These are phyloP conservation scores for Crithidia brevicula DNA, from an alignment of 208 protist species.

Conservation along the genomic window DNA sequence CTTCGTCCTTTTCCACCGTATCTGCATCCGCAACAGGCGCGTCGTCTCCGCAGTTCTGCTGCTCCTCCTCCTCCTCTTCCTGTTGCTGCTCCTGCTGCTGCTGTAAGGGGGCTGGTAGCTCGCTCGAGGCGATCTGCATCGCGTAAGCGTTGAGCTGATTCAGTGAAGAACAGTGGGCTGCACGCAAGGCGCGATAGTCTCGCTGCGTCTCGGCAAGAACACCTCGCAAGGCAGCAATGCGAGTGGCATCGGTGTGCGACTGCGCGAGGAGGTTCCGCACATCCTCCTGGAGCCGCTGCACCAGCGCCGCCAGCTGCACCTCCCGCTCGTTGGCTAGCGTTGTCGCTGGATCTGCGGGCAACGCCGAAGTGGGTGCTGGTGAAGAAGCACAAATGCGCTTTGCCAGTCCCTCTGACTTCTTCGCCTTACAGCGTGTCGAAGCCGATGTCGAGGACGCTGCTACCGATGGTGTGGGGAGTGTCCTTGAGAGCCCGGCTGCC, in stretches of 20 bases:
- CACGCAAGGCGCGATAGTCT: slow-evolving; percentile 12
- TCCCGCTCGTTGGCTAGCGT: slow-evolving; percentile 8
- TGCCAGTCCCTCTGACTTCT: neutral
- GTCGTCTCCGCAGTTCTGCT: neutral
- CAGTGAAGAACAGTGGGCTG: slow-evolving; percentile 9
- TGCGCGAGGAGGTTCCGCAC: slow-evolving; percentile 12
- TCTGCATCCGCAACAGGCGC: neutral
- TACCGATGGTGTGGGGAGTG: neutral
- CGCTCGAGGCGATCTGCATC: slow-evolving; percentile 1
- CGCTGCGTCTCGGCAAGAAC: slow-evolving; percentile 4
- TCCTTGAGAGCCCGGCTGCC: too few species aligned
- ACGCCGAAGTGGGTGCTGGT: neutral
- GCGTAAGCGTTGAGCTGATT: slow-evolving; percentile 19
- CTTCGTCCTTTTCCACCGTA: neutral
- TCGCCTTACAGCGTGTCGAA: neutral
- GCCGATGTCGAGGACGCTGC: neutral
- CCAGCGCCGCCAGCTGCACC: slow-evolving; percentile 5
- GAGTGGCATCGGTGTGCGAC: slow-evolving; percentile 10
- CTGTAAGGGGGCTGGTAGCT: neutral
- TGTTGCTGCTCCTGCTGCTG: neutral
- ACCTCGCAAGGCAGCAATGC: slow-evolving; percentile 11
- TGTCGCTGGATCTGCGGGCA: neutral
- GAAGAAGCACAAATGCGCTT: too few species aligned
- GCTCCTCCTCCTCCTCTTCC: neutral
- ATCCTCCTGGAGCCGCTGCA: slow-evolving; percentile 9